phyloP scores from a whole-genome alignment of 306 rosid genomes.

The Casuarina cunninghamiana region DNA sequence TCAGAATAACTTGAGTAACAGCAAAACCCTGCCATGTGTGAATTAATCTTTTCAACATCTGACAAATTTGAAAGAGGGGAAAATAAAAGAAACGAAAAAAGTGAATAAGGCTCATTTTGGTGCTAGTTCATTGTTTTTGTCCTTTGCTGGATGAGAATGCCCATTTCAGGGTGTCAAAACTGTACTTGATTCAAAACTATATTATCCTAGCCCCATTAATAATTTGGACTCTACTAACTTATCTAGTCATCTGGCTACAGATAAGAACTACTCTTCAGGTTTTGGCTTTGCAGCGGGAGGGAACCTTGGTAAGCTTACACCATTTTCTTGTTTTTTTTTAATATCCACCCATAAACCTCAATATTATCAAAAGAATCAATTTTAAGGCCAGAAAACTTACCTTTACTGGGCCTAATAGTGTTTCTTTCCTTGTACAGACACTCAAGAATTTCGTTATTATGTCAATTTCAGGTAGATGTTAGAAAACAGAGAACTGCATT shows the following conservation, averaged over 20 bases:
- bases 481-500: slow-evolving; percentile 84
- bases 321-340: not conserved
- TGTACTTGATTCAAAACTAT: not conserved
- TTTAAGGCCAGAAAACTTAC: too few relatives aligned
- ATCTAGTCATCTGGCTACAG: slow-evolving; percentile 46
- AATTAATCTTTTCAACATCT: not conserved
- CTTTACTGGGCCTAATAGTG: too few relatives aligned
- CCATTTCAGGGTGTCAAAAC: not conserved
- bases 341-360: too few relatives aligned
- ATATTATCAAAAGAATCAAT: too few relatives aligned
- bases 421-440: slow-evolving; percentile 20
- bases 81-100: not conserved
- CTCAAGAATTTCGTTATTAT: slow-evolving; percentile 4
- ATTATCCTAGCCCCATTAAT: not conserved
- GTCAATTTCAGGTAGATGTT: slow-evolving; percentile 52
- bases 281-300: slow-evolving; percentile 77
- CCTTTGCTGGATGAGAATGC: slow-evolving; percentile 9
- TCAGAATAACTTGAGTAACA: slow-evolving; percentile 5
- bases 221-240: slow-evolving; percentile 21
- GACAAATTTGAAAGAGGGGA: not conserved
- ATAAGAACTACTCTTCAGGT: slow-evolving; percentile 79
- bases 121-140: not conserved
- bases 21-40: slow-evolving; percentile 15
- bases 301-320: slow-evolving; percentile 48
- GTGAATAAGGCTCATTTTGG: not conserved